Conservation (phyloP, 495 filamentous ascomycete genomes). For the Penicillium subrubescens region DNA sequence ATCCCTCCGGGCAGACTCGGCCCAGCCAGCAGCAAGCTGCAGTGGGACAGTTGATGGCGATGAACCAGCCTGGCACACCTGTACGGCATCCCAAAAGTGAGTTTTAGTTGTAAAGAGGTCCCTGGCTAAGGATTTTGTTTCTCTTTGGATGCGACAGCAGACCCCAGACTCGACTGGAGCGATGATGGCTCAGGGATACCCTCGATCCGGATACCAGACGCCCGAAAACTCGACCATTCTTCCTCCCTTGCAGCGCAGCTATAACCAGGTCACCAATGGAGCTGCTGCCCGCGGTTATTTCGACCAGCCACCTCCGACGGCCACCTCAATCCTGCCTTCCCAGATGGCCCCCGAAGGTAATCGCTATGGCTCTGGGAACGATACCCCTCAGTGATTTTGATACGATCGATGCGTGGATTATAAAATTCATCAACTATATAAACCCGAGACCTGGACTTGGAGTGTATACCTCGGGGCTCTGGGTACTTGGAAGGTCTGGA, state of each 20-base stretch:
- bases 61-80: constrained; percentile 47
- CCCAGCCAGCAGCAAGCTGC: constrained; percentile 44
- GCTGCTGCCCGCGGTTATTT: constrained; percentile 36
- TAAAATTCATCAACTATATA: background rate
- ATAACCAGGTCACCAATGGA: constrained; percentile 37
- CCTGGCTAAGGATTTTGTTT: constrained; percentile 35
- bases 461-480: background rate
- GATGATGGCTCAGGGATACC: constrained; percentile 46
- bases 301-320: constrained; percentile 38
- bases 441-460: background rate
- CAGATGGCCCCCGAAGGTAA: constrained; percentile 42
- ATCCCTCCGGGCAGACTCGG: constrained; percentile 41
- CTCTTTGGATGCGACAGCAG: constrained; percentile 28
- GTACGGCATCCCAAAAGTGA: constrained; percentile 42
- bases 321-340: constrained; percentile 45
- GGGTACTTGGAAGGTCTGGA: background rate
- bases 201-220: constrained; percentile 38
- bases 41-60: constrained; percentile 45
- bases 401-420: background rate
- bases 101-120: constrained; percentile 22
- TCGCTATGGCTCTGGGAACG: constrained; percentile 41
- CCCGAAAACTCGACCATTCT: constrained; percentile 35
- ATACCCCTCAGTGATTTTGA: constrained; percentile 37
- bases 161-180: constrained; percentile 44
- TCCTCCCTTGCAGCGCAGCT: constrained; percentile 44